Base-by-base conservation (phyloP, 1,284 basidiomycete species). In the Athelia psychrophila region DNA sequence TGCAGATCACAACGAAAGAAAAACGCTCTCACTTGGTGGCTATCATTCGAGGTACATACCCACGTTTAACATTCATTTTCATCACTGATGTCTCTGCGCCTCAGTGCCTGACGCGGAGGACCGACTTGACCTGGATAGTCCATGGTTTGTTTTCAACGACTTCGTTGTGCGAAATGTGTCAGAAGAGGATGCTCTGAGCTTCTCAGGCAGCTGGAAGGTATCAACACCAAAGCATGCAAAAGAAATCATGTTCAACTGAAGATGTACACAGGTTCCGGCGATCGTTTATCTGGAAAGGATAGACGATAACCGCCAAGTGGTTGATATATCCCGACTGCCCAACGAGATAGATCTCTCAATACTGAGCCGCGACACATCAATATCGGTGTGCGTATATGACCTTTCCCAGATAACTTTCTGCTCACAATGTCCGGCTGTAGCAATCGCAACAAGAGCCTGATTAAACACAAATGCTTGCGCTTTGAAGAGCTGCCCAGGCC, bases 81-180 rank as follows among this genome's bases (percentile, higher is more conserved):
- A 13, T 5, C 27, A 10, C 22, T 9, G 9, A 20, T 18, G 20
- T 47, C 53, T 25, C 30, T 47, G 16, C 47, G 40, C 20, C 51
- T 0, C 59, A 86, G 88, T 93, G 9, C 86, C 89, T 0, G 82
- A 86, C 48, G 81, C 81, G 2, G 81, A 87, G 54, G 70, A 70
- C 13, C 58, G 67, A 2, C 61, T 61, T 2, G 68, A 74, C 48
- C 58, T 68, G 1, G 64, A 66, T 13, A 84, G 83, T 45, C 81
- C 85, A 1, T 99, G 96, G 96, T 88, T 91, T 64, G 72, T 99
- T 53, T 99, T 99, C 81, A 99, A 99, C 65, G 96, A 99, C 66
- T 99, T 99, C 65, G 79, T 90, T 2, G 97, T 99, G 4, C 80
- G 81, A 44, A 90, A 90, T 50, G 83, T 98, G 23, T 73, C 85